Base-by-base conservation (phyloP, 2,329 filamentous ascomycete genomes). In the Daldinia eschscholtzii region DNA sequence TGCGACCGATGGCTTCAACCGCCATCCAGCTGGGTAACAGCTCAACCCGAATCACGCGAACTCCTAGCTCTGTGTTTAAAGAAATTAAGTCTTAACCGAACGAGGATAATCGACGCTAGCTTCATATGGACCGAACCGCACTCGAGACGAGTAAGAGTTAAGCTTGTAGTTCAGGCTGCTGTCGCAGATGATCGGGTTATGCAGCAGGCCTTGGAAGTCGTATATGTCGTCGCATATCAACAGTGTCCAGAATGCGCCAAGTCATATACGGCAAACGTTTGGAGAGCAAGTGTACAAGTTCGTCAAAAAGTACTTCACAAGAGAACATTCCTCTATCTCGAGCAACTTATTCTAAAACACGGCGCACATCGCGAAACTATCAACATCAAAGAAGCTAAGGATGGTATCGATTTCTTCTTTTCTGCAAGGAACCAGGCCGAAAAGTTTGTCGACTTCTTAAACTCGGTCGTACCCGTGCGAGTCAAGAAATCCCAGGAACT, bases 71-170 rank as follows among this genome's bases (percentile, higher is more conserved):
- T 99, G 53, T 99, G 96, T 81, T 85, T 99, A 73, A 91, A 93
- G 78, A 97, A 96, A 81, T 83, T 99, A 71, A 87, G 92, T 33
- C 83, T 99, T 71, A 89, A 91, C 79, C 97, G 96, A 83, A 93
- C 97, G 73, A 88, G 96, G 69, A 96, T 99, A 76, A 94, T 98
- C 76, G 96, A 99, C 79, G 96, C 96, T 53, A 92, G 90, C 76
- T 99, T 98, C 79, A 92, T 98, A 78, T 99, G 96, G 96, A 99
- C 96, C 0, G 96, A 99, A 81, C 95, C 96, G 10, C 96, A 99
- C 83, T 98, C 94, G 75, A 87, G 93, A 77, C 87, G 96, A 79
- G 87, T 98, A 72, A 97, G 94, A 82, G 91, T 98, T 80, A 98
- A 98, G 84, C 91, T 99, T 80, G 98, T 96, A 0, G 91, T 98